Evolutionary conservation across 169 alveolate species (phyloP), one percentile per base, ranked within the genome.

Genomic region (Plasmodium berghei): DNA sequence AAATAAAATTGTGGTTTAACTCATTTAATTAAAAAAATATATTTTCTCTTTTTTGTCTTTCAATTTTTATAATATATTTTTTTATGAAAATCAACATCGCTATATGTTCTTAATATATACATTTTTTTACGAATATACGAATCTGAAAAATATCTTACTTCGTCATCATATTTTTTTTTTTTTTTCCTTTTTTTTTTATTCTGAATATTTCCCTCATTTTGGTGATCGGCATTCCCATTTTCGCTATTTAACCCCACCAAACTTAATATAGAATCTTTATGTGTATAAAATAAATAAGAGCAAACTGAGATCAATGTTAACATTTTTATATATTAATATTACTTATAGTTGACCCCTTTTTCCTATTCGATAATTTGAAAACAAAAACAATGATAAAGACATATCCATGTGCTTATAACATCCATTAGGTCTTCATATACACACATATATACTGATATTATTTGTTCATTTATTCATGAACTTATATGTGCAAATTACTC

Each of bases 241-340:
- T 85, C 91, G 26, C 16, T 80, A 45, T 55, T 85, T 71, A 66
- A 56, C 49, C 91, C 77, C 59, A 70, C 70, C 3, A 62, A 71
- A 42, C 63, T 71, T 61, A 85, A 72, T 70, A 85, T 56, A 54
- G 73, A 70, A 59, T 85, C 91, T 85, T 63, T 85, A 40, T 85
- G 66, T 20, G 83, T 55, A 54, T 85, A 85, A 54, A 70, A 85
- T 64, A 85, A 71, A 52, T 85, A 85, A 16, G 87, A 66, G 24
- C 91, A 85, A 22, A 85, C 87, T 71, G 91, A 70, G 24, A 85
- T 70, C 71, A 85, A 55, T 26, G 91, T 85, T 42, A 85, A 9
- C 91, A 85, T 85, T 85, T 70, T 85, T 48, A 58, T 46, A 9
- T 77, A 56, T 64, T 22, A 18, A 42, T 58, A 3, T 2, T 34